Percentiles rank a stretch among this genome's conserved stretches.
Conservation (phyloP, 23 red algal species). For the Gracilaria vermiculophylla region DNA sequence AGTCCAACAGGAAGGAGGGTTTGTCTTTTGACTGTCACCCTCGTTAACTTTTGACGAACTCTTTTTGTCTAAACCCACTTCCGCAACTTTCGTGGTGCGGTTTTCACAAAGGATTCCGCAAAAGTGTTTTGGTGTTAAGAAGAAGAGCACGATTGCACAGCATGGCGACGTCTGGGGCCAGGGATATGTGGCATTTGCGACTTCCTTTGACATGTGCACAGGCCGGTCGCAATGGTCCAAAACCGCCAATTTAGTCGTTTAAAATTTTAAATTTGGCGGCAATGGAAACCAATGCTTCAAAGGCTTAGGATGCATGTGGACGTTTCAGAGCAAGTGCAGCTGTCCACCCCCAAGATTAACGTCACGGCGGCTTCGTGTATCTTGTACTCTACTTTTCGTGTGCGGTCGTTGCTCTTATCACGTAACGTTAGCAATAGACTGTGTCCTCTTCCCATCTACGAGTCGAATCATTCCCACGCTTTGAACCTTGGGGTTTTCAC, state of each 20-base stretch:
- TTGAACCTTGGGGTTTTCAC: neutral
- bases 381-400: neutral
- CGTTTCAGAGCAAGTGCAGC: neutral
- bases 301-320: constrained; percentile 16
- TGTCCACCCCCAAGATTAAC: neutral
- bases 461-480: neutral
- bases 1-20: neutral
- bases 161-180: neutral
- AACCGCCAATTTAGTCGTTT: neutral
- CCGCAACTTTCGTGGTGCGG: neutral
- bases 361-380: neutral
- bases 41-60: neutral
- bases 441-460: neutral
- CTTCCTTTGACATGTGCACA: neutral
- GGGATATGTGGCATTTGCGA: neutral
- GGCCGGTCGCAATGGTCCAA: neutral
- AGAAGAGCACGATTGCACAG: too few species aligned
- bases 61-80: neutral
- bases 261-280: constrained; percentile 39
- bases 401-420: neutral
- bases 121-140: too few species aligned
- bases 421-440: neutral
- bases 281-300: neutral
- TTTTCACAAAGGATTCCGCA: too few species aligned
- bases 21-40: neutral